Evolutionary conservation across 208 protist genomes (phyloP).

Genomic region (Borovskyia barvae): DNA sequence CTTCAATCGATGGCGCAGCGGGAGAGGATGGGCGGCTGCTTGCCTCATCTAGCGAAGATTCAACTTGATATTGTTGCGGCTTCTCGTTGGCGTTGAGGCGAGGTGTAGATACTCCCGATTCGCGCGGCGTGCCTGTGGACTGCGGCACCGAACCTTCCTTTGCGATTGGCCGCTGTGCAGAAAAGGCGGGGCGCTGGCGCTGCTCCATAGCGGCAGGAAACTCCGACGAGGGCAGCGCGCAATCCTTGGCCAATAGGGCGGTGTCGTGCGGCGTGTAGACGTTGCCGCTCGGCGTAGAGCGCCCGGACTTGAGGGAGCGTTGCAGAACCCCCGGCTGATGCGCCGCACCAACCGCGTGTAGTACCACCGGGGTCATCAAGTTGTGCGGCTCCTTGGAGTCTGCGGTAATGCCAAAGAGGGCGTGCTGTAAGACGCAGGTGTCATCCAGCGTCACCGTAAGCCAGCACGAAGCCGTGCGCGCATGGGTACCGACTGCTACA

Average conservation of each 20-base stretch:
- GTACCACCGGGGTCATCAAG: neutral
- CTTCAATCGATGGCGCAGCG: neutral
- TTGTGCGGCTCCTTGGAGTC: conserved; percentile 1
- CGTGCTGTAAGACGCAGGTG: conserved; percentile 41
- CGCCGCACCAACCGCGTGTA: neutral
- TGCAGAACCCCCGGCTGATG: conserved; percentile 1
- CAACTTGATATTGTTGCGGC: no score
- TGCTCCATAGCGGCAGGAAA: no score
- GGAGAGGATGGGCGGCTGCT: neutral
- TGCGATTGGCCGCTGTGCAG: no score
- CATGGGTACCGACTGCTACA: neutral
- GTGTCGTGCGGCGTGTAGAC: conserved; percentile 2
- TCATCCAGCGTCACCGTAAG: conserved; percentile 39
- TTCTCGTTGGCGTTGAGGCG: no score
- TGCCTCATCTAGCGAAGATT: no score
- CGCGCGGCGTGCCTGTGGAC: no score
- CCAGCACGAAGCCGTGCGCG: conserved; percentile 33
- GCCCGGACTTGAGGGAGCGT: conserved; percentile 1
- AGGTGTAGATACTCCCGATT: no score
- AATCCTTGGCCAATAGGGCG: neutral
- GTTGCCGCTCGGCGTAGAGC: neutral
- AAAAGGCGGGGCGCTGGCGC: no score
- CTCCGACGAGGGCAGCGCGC: no score
- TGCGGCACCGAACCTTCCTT: no score
- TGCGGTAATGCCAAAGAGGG: conserved; percentile 23